Evolutionary conservation across 192 early-diverging fungal genomes (phyloP).

Genomic region (Coemansia sp.): DNA sequence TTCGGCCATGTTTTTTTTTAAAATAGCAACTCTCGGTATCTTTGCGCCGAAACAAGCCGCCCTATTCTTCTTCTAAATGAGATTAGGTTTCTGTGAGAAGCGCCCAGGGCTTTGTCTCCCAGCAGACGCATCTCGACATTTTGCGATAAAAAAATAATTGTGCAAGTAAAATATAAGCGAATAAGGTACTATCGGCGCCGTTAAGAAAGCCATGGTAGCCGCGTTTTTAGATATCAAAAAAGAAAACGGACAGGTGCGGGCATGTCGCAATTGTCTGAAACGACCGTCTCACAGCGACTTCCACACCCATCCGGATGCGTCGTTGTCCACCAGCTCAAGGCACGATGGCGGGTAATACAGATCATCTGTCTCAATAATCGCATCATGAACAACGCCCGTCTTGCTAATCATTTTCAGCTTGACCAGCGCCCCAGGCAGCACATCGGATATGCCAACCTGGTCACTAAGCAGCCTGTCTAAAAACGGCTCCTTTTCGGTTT

Average conservation of each 20-base stretch:
- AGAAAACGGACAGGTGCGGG: not conserved
- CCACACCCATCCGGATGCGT: not conserved
- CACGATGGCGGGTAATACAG: constrained; percentile 4
- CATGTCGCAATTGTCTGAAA: not conserved
- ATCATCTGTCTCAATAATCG: constrained; percentile 5
- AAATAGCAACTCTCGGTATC: no score
- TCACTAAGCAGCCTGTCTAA: not conserved
- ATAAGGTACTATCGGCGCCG: no score
- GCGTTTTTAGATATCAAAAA: no score
- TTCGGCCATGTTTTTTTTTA: not conserved
- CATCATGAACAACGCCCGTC: not conserved
- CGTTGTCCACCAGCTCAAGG: not conserved
- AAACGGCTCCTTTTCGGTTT: not conserved
- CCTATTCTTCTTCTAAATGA: not conserved
- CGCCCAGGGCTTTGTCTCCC: no score
- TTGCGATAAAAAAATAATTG: no score
- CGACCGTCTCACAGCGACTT: not conserved
- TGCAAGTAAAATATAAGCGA: no score
- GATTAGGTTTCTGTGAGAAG: not conserved
- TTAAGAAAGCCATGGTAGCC: no score
- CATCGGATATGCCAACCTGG: not conserved
- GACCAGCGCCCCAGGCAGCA: constrained; percentile 1
- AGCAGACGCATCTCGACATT: no score
- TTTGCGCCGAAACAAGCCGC: no score
- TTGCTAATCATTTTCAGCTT: constrained; percentile 4